A percentile compares a stretch with the other conserved stretches of the same genome.
Conservation (phyloP, 768 basidiomycete species). For the Hemileccinum impolitum region DNA sequence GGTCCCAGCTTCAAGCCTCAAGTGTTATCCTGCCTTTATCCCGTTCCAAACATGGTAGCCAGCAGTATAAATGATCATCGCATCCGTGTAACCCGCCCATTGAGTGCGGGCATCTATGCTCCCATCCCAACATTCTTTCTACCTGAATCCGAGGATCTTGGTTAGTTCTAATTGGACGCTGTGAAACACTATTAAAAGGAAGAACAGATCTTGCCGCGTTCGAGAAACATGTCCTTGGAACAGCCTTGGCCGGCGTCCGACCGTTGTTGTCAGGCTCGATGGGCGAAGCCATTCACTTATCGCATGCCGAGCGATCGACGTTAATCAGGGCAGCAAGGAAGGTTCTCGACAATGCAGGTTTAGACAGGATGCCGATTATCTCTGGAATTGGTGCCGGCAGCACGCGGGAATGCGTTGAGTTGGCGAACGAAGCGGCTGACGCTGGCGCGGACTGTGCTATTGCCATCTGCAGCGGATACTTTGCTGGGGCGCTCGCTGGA, state of each 20-base stretch:
- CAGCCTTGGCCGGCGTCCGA: slow-evolving; percentile 64
- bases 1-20: background rate
- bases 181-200: slow-evolving; percentile 7
- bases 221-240: slow-evolving; percentile 58
- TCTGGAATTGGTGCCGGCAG: slow-evolving; percentile 82
- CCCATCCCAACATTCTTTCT: slow-evolving; percentile 88
- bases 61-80: slow-evolving; percentile 18
- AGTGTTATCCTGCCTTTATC: background rate
- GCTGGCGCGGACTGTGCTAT: slow-evolving; percentile 88
- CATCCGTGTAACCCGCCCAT: slow-evolving; percentile 47
- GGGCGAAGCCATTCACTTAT: slow-evolving; percentile 80
- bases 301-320: slow-evolving; percentile 60
- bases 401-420: slow-evolving; percentile 76
- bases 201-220: slow-evolving; percentile 60
- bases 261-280: slow-evolving; percentile 78
- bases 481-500: slow-evolving; percentile 65
- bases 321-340: slow-evolving; percentile 67
- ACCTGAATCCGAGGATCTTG: slow-evolving; percentile 73
- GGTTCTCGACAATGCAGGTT: slow-evolving; percentile 65
- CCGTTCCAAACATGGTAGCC: slow-evolving; percentile 35
- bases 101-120: slow-evolving; percentile 76
- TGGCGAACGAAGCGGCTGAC: slow-evolving; percentile 71
- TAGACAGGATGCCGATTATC: slow-evolving; percentile 62
- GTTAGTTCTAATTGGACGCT: slow-evolving; percentile 34
- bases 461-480: slow-evolving; percentile 86